phyloP scores from a whole-genome alignment of 371 early-diverging fungal genomes.

The Mucor circinelloides region DNA sequence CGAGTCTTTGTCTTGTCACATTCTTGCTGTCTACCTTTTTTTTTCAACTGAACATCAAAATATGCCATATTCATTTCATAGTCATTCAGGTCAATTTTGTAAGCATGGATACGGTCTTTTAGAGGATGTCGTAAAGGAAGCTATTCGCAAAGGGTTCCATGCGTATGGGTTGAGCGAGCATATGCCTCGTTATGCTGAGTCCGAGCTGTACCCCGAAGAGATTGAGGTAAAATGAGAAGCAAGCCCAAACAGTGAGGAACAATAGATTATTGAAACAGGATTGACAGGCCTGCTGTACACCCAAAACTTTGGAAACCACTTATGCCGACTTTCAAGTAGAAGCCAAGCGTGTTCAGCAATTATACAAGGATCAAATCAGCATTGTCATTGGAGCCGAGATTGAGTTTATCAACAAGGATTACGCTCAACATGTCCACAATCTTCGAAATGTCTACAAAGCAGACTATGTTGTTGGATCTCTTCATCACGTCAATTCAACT shows the following conservation, averaged over 20 bases:
- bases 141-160: slow-evolving; percentile 67
- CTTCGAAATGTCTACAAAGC: slow-evolving; percentile 28
- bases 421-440: slow-evolving; percentile 29
- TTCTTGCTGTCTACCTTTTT: neutral
- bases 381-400: slow-evolving; percentile 91
- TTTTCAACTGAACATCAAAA: neutral
- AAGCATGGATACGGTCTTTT: slow-evolving; percentile 78
- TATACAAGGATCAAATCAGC: slow-evolving; percentile 62
- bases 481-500: slow-evolving; percentile 82
- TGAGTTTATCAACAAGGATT: slow-evolving; percentile 71
- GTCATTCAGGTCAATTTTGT: slow-evolving; percentile 88
- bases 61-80: slow-evolving; percentile 78
- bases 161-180: slow-evolving; percentile 82
- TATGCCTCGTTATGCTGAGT: slow-evolving; percentile 68
- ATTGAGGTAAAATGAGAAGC: slow-evolving; percentile 34
- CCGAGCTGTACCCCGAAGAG: slow-evolving; percentile 88
- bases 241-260: neutral
- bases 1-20: neutral
- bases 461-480: slow-evolving; percentile 92
- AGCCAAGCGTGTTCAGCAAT: slow-evolving; percentile 69
- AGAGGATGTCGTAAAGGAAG: slow-evolving; percentile 72
- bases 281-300: slow-evolving; percentile 61
- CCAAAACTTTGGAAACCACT: slow-evolving; percentile 52
- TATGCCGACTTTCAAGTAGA: slow-evolving; percentile 67
- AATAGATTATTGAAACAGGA: neutral